phyloP scores from a whole-genome alignment of 1,284 basidiomycete species.

The Ganoderma resinaceum region DNA sequence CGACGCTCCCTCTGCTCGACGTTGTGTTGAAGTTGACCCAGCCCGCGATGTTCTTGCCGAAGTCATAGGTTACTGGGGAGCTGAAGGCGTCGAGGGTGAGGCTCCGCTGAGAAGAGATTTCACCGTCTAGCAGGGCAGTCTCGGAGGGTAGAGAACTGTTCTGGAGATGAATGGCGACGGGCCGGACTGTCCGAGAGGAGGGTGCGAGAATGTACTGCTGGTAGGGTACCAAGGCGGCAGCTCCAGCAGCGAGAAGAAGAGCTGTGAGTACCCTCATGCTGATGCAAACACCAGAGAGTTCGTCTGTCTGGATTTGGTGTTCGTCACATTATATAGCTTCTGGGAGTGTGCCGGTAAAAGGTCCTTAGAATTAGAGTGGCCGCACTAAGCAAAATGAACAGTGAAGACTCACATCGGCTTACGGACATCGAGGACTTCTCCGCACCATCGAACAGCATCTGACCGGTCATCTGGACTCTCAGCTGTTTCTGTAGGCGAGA shows the following conservation, averaged over 20 bases:
- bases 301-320: background rate
- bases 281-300: background rate
- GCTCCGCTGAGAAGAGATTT: background rate
- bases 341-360: background rate
- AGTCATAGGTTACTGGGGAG: conserved; percentile 29
- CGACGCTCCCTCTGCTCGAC: conserved; percentile 20
- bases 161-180: conserved; percentile 20
- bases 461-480: background rate
- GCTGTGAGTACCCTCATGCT: background rate
- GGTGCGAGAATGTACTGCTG: conserved; percentile 29
- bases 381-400: background rate
- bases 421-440: background rate
- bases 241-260: background rate
- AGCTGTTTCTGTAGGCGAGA: background rate
- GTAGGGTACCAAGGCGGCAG: background rate
- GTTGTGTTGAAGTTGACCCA: conserved; percentile 23
- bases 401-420: background rate
- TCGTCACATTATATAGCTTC: background rate
- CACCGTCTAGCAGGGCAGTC: conserved; percentile 6
- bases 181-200: conserved; percentile 22
- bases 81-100: conserved; percentile 16
- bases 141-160: conserved; percentile 15
- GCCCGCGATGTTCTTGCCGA: conserved; percentile 29
- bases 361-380: background rate
- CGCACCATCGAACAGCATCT: background rate